Base-by-base conservation (phyloP, 2,329 filamentous ascomycete species). In the Clonostachys rosea region DNA sequence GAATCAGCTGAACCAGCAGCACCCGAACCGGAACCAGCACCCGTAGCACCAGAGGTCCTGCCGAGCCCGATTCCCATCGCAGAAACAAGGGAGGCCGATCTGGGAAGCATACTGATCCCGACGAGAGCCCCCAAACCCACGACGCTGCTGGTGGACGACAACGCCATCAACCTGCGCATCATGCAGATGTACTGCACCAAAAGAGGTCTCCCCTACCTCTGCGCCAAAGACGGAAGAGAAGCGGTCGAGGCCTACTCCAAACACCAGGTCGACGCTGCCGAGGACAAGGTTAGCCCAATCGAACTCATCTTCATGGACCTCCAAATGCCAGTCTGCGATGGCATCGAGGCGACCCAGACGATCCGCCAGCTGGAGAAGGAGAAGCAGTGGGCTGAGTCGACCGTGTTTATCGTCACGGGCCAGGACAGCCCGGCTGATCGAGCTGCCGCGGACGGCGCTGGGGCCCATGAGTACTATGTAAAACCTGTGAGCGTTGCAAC, bases 141-240 rank as follows among this genome's bases (percentile, higher is more conserved):
- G 14, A 58, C 58, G 0, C 60, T 76, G 0, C 56, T 76, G 1
- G 73, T 75, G 0, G 73, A 76, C 50, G 73, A 75, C 49, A 76
- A 76, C 42, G 47, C 66, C 4, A 69, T 76, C 47, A 76, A 76
- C 18, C 63, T 75, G 1, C 71, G 72, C 17, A 73, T 76, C 24
- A 53, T 76, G 30, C 60, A 67, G 16, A 71, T 73, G 55, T 75
- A 74, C 52, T 69, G 73, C 44, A 66, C 69, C 46, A 68, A 69
- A 40, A 61, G 70, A 11, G 62, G 65, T 0, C 61, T 74, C 20
- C 62, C 68, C 14, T 73, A 71, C 24, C 56, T 63, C 14, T 66
- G 65, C 2, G 71, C 72, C 2, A 61, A 62, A 7, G 68, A 76
- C 40, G 72, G 73, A 3, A 57, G 62, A 16, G 64, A 74, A 55